These are phyloP conservation scores for Macrophomina phaseolina DNA, from an alignment of 2,329 filamentous ascomycete genomes.

Conservation along the genomic window DNA sequence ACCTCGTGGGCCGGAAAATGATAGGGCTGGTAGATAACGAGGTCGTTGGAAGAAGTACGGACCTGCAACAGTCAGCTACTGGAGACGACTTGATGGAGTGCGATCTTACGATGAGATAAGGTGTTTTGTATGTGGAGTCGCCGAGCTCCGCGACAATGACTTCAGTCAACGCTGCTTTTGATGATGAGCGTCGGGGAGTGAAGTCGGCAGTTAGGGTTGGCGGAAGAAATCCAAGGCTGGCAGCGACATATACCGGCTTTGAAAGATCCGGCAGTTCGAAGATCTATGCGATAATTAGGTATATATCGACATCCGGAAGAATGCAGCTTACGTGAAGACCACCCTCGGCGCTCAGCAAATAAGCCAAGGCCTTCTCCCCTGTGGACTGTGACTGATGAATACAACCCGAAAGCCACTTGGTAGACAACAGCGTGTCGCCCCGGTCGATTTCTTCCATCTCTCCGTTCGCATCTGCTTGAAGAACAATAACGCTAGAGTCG, in stretches of 20 bases:
- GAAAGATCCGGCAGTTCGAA: constrained; percentile 77
- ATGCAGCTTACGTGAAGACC: constrained; percentile 69
- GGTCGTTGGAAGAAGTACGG: constrained; percentile 78
- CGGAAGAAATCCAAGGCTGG: constrained; percentile 79
- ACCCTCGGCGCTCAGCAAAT: constrained; percentile 77
- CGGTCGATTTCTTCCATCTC: constrained; percentile 84
- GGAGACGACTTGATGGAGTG: not conserved
- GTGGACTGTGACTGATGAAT: constrained; percentile 72
- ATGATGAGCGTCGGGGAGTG: constrained; percentile 70
- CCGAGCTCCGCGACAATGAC: constrained; percentile 85
- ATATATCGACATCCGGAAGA: not conserved
- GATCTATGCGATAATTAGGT: constrained; percentile 58
- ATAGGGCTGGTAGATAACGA: constrained; percentile 87
- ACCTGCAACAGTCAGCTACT: constrained; percentile 56
- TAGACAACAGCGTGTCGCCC: constrained; percentile 62
- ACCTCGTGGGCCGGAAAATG: constrained; percentile 43
- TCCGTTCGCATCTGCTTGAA: constrained; percentile 78
- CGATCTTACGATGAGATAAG: constrained; percentile 77
- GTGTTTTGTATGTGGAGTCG: constrained; percentile 70
- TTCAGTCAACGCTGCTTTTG: constrained; percentile 77
- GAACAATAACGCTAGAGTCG: constrained; percentile 79
- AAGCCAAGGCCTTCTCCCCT: constrained; percentile 68
- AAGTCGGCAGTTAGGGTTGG: constrained; percentile 76
- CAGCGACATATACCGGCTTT: constrained; percentile 73
- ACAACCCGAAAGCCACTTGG: constrained; percentile 82